Percentiles rank a stretch among this genome's conserved stretches.
Evolutionary conservation across 2,329 filamentous ascomycete genomes (phyloP).

Genomic region (Purpureocillium takamizusanense): DNA sequence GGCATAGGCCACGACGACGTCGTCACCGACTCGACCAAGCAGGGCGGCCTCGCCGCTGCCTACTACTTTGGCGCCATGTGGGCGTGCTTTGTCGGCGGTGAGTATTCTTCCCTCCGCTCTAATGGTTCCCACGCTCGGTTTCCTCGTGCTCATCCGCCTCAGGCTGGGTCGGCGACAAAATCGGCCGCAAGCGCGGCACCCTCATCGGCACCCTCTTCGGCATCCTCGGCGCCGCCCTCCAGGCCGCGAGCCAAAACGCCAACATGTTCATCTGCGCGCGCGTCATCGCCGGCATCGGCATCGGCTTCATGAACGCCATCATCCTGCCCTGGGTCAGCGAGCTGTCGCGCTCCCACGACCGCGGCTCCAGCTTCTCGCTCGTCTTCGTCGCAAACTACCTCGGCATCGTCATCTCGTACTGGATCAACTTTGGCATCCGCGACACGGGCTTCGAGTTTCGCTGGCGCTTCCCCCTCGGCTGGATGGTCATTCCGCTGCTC

Average conservation of each 20-base stretch:
- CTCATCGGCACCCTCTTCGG: conserved; percentile 37
- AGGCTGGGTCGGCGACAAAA: conserved; percentile 38
- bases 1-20: conserved; percentile 37
- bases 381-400: conserved; percentile 45
- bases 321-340: conserved; percentile 40
- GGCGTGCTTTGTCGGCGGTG: conserved; percentile 37
- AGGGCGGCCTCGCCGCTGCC: conserved; percentile 42
- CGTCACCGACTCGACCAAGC: conserved; percentile 36
- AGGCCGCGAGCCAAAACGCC: conserved; percentile 32
- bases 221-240: conserved; percentile 38
- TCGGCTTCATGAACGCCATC: conserved; percentile 40
- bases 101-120: too few relatives aligned
- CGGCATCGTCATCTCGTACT: conserved; percentile 34
- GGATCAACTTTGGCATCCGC: conserved; percentile 27
- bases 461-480: conserved; percentile 27
- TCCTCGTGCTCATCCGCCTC: too few relatives aligned
- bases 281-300: conserved; percentile 42
- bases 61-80: conserved; percentile 43
- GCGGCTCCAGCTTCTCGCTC: conserved; percentile 36
- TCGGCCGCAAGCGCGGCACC: conserved; percentile 38
- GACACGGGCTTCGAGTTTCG: conserved; percentile 19
- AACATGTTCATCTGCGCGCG: conserved; percentile 40
- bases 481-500: conserved; percentile 31
- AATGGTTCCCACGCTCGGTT: too few relatives aligned
- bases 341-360: conserved; percentile 33